These are phyloP conservation scores for Globisporangium megalacanthum DNA, from an alignment of 352 stramenopile species.

Conservation along the genomic window DNA sequence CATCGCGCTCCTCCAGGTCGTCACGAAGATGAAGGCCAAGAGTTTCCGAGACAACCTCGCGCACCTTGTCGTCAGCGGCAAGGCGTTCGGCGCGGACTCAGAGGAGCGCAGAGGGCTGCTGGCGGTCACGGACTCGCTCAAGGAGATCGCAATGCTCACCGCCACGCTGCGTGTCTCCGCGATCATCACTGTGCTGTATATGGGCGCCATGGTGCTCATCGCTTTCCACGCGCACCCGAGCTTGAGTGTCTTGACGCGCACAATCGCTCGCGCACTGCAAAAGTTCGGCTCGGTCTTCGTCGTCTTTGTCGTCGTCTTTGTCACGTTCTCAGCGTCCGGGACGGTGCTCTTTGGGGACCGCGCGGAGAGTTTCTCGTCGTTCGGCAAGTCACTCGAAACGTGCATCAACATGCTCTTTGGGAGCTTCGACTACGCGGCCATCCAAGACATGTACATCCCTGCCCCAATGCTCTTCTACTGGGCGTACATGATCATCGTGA, in stretches of 20 bases:
- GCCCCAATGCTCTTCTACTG: conserved; percentile 63
- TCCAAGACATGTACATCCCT: conserved; percentile 32
- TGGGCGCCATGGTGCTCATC: conserved; percentile 36
- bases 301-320: conserved; percentile 52
- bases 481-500: conserved; percentile 57
- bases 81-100: conserved; percentile 25
- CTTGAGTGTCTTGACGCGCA: conserved; percentile 52
- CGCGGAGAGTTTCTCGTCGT: conserved; percentile 37
- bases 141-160: conserved; percentile 21
- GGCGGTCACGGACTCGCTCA: conserved; percentile 19
- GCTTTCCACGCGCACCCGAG: conserved; percentile 50
- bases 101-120: conserved; percentile 22
- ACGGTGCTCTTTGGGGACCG: conserved; percentile 53
- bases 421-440: conserved; percentile 49
- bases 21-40: conserved; percentile 32
- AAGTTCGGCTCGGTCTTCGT: conserved; percentile 51
- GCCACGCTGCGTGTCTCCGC: conserved; percentile 27
- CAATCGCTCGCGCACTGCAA: conserved; percentile 38
- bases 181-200: conserved; percentile 23
- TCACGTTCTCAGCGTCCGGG: conserved; percentile 44
- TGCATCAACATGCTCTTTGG: conserved; percentile 70
- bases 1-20: conserved; percentile 24
- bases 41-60: conserved; percentile 36
- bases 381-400: conserved; percentile 35
- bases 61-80: conserved; percentile 27